Percentiles rank a stretch among this genome's conserved stretches.
These are phyloP conservation scores for Stagonosporopsis tanaceti DNA, from an alignment of 2,329 filamentous ascomycete species.

Conservation along the genomic window DNA sequence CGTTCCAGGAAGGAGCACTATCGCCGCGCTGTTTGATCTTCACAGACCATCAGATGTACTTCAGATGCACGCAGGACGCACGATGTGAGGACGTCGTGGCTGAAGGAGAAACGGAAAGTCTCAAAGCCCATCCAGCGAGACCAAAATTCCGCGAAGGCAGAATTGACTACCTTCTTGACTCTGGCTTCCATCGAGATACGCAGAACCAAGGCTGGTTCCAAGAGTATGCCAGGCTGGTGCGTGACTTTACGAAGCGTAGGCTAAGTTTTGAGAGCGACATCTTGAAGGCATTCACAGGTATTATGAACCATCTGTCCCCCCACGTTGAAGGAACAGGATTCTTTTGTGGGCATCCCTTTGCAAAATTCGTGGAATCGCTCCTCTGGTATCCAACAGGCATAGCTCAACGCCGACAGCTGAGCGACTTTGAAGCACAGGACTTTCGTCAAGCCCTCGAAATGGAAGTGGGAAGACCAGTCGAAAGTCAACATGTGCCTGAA, in stretches of 20 bases:
- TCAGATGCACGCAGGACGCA: constrained; percentile 3
- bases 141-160: background rate
- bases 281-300: constrained; percentile 1
- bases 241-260: background rate
- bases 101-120: background rate
- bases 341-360: constrained; percentile 2
- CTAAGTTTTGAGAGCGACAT: constrained; percentile 1
- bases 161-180: background rate
- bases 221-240: background rate
- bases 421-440: background rate
- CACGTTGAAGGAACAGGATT: background rate
- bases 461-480: background rate
- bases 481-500: background rate
- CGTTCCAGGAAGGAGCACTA: constrained; percentile 1
- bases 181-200: background rate
- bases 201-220: constrained; percentile 1
- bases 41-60: constrained; percentile 7
- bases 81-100: constrained; percentile 2
- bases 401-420: background rate
- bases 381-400: background rate
- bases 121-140: background rate
- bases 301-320: background rate
- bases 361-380: background rate
- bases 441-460: background rate
- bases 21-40: constrained; percentile 7